Base-by-base conservation (phyloP, 208 protist species). In the Kentomonas sorsogonicus region DNA sequence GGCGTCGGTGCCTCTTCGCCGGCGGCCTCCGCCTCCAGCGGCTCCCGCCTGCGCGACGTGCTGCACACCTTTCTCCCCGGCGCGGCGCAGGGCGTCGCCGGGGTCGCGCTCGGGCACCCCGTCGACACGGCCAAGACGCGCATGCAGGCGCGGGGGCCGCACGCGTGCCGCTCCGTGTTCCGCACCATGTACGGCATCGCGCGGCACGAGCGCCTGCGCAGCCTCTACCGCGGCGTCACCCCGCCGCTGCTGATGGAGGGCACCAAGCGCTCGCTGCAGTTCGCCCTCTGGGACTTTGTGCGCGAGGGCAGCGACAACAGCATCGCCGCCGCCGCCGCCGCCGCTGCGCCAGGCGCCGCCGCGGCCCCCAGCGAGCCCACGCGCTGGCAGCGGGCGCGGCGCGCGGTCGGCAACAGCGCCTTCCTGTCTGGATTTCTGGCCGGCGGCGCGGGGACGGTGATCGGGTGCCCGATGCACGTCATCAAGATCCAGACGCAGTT, bases 91-190 rank as follows among this genome's bases (percentile, higher is more conserved):
- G 90, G 90, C 20, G 64, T 66, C 1, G 80, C 75, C 23, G 86
- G 67, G 3, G 77, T 91, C 1, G 36, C 80, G 22, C 55, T 92
- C 1, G 90, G 90, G 0, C 90, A 96, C 53, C 90, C 90, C 1
- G 64, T 96, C 15, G 90, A 96, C 55, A 96, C 86, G 16, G 79
- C 84, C 26, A 96, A 96, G 67, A 87, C 83, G 11, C 83, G 86
- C 45, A 91, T 93, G 83, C 90, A 96, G 57, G 79, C 90, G 1
- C 39, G 63, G 0, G 80, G 82, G 0, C 77, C 83, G 4, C 29
- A 75, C 9, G 66, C 81, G 11, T 51, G 59, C 20, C 63, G 63
- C 3, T 81, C 72, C 2, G 60, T 75, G 11, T 30, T 77, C 0
- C 34, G 40, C 29, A 94, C 86, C n/a, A 80, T 90, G 56, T 72